phyloP scores from a whole-genome alignment of 805 yeast species.

The Deakozyma indianensis region DNA sequence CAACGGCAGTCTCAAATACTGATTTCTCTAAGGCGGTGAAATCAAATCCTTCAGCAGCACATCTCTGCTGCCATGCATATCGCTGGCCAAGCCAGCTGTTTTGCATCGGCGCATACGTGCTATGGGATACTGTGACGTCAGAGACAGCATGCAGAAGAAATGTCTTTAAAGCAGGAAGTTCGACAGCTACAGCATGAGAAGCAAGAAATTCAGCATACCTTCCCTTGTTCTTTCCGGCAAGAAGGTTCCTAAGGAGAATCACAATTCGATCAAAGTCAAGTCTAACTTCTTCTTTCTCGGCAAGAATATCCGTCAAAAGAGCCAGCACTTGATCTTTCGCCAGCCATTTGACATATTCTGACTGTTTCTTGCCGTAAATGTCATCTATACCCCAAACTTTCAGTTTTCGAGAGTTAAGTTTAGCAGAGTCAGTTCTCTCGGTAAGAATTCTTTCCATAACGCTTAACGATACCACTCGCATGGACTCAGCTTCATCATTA shows the following conservation, averaged over 20 bases:
- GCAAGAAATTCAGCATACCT: conserved; percentile 13
- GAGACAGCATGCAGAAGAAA: conserved; percentile 33
- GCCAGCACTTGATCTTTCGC: conserved; percentile 49
- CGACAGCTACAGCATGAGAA: conserved; percentile 20
- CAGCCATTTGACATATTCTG: conserved; percentile 34
- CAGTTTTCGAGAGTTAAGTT: not conserved
- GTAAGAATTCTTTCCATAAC: conserved; percentile 3
- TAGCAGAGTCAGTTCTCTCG: too few species aligned
- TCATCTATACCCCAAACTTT: conserved; percentile 21
- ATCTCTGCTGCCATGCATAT: conserved; percentile 27
- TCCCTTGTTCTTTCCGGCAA: conserved; percentile 17
- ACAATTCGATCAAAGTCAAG: conserved; percentile 37
- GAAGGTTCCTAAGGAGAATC: conserved; percentile 19
- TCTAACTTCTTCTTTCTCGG: conserved; percentile 27
- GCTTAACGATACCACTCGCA: conserved; percentile 18
- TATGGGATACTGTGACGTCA: conserved; percentile 23
- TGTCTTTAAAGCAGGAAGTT: conserved; percentile 43
- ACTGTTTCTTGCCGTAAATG: conserved; percentile 41
- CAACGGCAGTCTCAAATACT: conserved; percentile 47
- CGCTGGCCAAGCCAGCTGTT: conserved; percentile 34
- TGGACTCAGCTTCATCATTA: conserved; percentile 18
- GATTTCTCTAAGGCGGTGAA: conserved; percentile 41
- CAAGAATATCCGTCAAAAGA: conserved; percentile 27
- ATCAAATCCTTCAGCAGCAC: conserved; percentile 35
- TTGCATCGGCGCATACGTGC: conserved; percentile 30